These are phyloP conservation scores for Russula sp. DNA, from an alignment of 768 basidiomycete species.

Conservation along the genomic window DNA sequence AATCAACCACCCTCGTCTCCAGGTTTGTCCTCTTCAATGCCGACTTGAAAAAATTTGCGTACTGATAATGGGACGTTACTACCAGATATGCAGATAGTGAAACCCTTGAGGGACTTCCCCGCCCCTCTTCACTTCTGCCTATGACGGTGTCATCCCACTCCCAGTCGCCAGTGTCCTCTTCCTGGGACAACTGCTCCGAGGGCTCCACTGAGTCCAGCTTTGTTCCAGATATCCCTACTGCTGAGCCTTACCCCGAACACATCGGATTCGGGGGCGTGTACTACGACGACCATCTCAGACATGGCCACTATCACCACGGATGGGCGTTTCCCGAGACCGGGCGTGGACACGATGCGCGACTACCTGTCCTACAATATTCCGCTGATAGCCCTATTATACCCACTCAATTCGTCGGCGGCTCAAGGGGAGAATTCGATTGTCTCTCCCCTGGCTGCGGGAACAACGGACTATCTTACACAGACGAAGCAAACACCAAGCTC, in stretches of 20 bases:
- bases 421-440: neutral
- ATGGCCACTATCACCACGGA: slow-evolving; percentile 1
- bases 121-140: neutral
- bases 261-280: slow-evolving; percentile 5
- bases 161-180: neutral
- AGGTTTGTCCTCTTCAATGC: neutral
- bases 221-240: neutral
- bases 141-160: neutral
- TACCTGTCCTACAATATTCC: neutral
- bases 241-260: slow-evolving; percentile 4
- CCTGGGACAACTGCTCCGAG: slow-evolving; percentile 15
- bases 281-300: slow-evolving; percentile 7
- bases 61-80: neutral
- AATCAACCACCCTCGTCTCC: neutral
- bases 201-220: slow-evolving; percentile 8
- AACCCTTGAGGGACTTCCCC: neutral
- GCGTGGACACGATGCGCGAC: neutral
- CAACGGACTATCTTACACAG: slow-evolving; percentile 39
- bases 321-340: slow-evolving; percentile 2
- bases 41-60: neutral
- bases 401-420: neutral
- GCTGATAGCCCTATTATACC: neutral
- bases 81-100: slow-evolving; percentile 1
- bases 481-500: slow-evolving; percentile 75
- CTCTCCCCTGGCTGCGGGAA: neutral